Evolutionary conservation across 2,329 filamentous ascomycete genomes (phyloP).

Genomic region (Alternaria consortialis): DNA sequence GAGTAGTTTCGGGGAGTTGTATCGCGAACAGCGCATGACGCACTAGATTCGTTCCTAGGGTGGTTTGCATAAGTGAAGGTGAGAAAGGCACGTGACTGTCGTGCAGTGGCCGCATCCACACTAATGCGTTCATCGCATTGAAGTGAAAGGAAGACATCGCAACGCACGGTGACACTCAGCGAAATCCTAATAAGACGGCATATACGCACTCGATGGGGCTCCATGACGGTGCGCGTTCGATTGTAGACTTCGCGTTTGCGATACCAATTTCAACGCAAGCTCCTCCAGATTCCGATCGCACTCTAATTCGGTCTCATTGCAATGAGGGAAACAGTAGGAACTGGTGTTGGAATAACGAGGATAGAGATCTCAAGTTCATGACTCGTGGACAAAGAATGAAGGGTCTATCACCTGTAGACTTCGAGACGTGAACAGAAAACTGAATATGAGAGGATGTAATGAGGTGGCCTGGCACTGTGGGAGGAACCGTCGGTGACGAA

Average conservation of each 20-base stretch:
- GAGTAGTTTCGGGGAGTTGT: neutral
- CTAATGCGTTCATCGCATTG: neutral
- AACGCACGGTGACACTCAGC: neutral
- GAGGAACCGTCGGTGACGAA: neutral
- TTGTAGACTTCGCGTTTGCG: neutral
- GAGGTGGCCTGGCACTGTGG: neutral
- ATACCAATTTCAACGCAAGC: neutral
- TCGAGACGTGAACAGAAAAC: neutral
- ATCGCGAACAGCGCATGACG: neutral
- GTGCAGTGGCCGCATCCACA: neutral
- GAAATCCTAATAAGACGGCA: neutral
- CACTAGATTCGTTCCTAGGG: neutral
- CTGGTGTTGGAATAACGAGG: neutral
- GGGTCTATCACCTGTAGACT: neutral
- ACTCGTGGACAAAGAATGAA: neutral
- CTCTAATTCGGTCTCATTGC: neutral
- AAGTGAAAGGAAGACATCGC: neutral
- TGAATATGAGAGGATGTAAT: neutral
- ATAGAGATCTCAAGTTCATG: neutral
- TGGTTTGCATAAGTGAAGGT: slow-evolving; percentile 1
- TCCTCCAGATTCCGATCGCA: neutral
- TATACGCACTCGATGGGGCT: neutral
- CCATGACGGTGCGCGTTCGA: neutral
- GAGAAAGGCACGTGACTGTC: neutral
- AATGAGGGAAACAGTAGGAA: neutral